Base-by-base conservation (phyloP, 1,284 basidiomycete species). In the Moesziomyces sp. region DNA sequence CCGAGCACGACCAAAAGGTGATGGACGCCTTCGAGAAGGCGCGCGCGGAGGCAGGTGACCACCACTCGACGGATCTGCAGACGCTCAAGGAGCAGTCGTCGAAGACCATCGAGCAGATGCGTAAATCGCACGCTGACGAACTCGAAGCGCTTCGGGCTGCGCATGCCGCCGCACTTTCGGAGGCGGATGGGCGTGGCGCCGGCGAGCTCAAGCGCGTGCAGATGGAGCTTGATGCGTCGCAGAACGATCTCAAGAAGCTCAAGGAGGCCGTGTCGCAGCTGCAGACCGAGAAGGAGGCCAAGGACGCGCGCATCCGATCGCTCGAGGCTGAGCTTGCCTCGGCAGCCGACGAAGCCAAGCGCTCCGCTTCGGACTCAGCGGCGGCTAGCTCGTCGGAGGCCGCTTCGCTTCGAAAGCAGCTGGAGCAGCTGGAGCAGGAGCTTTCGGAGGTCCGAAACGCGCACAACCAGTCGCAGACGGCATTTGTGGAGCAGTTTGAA, bases 21-120 rank as follows among this genome's bases (percentile, higher is more conserved):
- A 58, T 60, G 59, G 74, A 76, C 3, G 71, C 66, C 7, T 74
- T 71, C 23, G 71, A 78, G 38, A 66, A 74, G 52, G 76, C 76
- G 5, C 71, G 70, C 3, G 65, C 74, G 18, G 69, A 76, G 46
- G 76, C 76, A 16, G 76, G 74, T 7, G 65, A 69, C 52, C 40
- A 50, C 14, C 76, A 76, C 55, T 73, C 68, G 24, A 61, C 52
- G 8, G 76, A 77, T 24, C 61, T 77, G 24, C 71, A 77, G 45
- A 46, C 35, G 14, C 67, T 74, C 48, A 60, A 52, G 19, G 60
- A 64, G 44, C 71, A 75, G 43, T 74, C 72, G 3, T 34, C 61
- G 51, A 58, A 66, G 49, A 69, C 76, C 2, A 40, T 67, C 24
- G 68, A 68, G 40, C 72, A 77, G 49, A 50, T 75, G 58, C 68